Percentiles rank a stretch among this genome's conserved stretches.
Conservation (phyloP, 768 basidiomycete genomes). For the Mycena capillaripes region DNA sequence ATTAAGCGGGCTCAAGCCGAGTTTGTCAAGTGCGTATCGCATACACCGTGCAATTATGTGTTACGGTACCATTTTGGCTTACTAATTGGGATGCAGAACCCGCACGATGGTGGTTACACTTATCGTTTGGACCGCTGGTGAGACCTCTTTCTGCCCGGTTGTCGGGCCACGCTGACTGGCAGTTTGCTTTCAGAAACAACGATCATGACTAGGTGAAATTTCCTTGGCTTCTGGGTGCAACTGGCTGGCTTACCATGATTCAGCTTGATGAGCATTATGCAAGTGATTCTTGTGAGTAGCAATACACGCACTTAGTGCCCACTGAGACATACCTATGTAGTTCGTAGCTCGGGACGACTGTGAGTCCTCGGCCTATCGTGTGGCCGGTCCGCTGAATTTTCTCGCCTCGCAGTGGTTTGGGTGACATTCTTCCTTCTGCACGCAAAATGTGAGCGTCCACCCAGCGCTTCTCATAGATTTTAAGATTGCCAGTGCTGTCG, state of each 20-base stretch:
- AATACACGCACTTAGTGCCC: neutral
- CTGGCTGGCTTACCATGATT: neutral
- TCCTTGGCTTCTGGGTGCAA: neutral
- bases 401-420: neutral
- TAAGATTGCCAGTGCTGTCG: neutral
- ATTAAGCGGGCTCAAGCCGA: neutral
- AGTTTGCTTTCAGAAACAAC: neutral
- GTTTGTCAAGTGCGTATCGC: neutral
- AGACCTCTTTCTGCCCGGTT: neutral
- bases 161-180: neutral
- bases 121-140: neutral
- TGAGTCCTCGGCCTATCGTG: neutral
- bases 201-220: neutral
- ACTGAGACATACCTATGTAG: neutral
- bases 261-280: neutral
- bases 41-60: too few relatives aligned
- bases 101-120: neutral
- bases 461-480: too few relatives aligned
- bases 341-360: neutral
- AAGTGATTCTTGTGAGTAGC: neutral
- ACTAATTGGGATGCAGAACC: neutral
- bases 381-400: neutral
- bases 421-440: neutral
- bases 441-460: constrained; percentile 3
- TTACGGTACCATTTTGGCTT: neutral